Evolutionary conservation across 495 filamentous ascomycete genomes (phyloP).

Genomic region (Penicillium angulare): DNA sequence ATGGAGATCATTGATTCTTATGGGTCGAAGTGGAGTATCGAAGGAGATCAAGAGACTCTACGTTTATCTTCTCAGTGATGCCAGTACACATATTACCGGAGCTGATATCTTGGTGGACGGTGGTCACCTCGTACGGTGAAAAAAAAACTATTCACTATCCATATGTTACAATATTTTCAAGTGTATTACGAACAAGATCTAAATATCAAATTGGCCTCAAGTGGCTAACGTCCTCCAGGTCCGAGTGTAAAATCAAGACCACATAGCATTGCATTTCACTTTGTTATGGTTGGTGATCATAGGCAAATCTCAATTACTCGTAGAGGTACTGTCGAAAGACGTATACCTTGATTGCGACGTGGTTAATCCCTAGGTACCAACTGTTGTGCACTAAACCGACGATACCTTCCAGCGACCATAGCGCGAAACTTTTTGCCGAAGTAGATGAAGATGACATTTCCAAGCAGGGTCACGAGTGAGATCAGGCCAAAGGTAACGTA

Average conservation of each 20-base stretch:
- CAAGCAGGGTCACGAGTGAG: constrained; percentile 9
- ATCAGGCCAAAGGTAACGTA: constrained; percentile 23
- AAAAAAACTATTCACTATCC: too few species aligned
- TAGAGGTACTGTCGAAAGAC: too few species aligned
- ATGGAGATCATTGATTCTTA: constrained; percentile 49
- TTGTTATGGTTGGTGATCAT: too few species aligned
- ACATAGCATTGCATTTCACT: too few species aligned
- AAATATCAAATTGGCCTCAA: too few species aligned
- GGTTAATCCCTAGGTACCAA: neutral
- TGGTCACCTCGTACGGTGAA: neutral
- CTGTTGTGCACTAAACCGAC: constrained; percentile 11
- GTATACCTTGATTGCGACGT: too few species aligned
- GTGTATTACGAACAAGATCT: too few species aligned
- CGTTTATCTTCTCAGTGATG: constrained; percentile 74
- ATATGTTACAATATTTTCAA: too few species aligned
- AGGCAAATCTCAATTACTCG: too few species aligned
- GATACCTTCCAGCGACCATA: constrained; percentile 9
- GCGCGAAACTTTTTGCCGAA: constrained; percentile 17
- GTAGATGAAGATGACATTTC: constrained; percentile 23
- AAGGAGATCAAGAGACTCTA: constrained; percentile 79
- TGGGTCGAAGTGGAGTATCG: constrained; percentile 51
- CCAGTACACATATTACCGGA: constrained; percentile 68
- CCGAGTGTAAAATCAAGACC: too few species aligned
- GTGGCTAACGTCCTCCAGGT: too few species aligned
- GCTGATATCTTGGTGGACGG: constrained; percentile 67